Evolutionary conservation across 495 filamentous ascomycete genomes (phyloP), one percentile per base, ranked within the genome.

Genomic region (Penicillium paradoxum): DNA sequence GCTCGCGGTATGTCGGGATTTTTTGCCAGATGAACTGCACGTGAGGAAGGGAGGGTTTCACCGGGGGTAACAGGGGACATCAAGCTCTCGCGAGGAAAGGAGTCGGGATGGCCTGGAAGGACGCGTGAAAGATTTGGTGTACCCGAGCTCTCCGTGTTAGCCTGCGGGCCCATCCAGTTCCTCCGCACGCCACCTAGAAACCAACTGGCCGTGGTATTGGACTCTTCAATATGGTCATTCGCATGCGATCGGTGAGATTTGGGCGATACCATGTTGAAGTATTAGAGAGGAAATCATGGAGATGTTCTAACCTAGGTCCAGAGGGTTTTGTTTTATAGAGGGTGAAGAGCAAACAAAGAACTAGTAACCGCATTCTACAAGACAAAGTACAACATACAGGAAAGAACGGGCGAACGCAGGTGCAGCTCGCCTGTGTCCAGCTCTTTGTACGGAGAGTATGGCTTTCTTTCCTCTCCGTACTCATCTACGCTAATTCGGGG

Each of bases 181-280:
- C 77, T 85, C 63, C 82, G 82, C 52, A 73, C 73, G 39, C 81
- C 77, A 36, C 85, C 83, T 47, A 89, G 72, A 68, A 89, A 87
- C 32, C 78, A 65, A 55, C 75, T 83, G 45, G 83, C 72, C 13
- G 88, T 91, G 41, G 83, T 82, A 68, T 91, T 93, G 14, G 84
- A 84, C 3, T 75, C 73, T 30, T 78, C 79, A 49, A 88, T 43
- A 48, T 56, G 34, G 52, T 63, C 53, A 30, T 25, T 45, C 30
- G 24, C 30, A 14, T 49, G 42, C 17, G 50, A 45, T 46, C 42
- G 37, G n/a, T 39, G 49, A 21, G 43, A 17, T 19, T 24, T 33
- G 7, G 51, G 44, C 14, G 57, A 49, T 15, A 30, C 40, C 53
- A 51, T 60, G 29, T 15, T 7, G 40, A 11, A 40, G 38, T 40